Conservation (phyloP, 768 basidiomycete genomes). For the Lactarius psammicola region DNA sequence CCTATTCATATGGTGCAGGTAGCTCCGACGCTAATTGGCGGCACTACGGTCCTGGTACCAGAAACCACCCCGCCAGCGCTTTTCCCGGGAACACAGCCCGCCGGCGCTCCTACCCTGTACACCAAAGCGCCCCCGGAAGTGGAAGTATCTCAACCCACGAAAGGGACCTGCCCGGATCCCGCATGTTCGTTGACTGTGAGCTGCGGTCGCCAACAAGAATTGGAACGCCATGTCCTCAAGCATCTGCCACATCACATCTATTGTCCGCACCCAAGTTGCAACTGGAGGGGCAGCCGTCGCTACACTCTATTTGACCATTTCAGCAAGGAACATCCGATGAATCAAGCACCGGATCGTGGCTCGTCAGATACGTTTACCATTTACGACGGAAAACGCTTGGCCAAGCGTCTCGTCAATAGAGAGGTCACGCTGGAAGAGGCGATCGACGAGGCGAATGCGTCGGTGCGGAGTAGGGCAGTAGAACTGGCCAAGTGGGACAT, state of each 20-base stretch:
- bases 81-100: neutral
- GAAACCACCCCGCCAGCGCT: neutral
- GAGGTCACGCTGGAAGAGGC: neutral
- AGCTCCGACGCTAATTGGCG: neutral
- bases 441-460: neutral
- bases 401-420: conserved; percentile 3
- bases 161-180: neutral
- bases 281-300: neutral
- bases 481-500: neutral
- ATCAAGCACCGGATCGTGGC: neutral
- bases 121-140: neutral
- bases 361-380: neutral
- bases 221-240: conserved; percentile 1
- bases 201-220: neutral
- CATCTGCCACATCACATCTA: neutral
- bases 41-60: neutral
- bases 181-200: neutral
- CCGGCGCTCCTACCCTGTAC: neutral
- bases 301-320: neutral
- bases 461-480: neutral
- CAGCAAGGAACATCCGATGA: neutral
- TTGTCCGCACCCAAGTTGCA: neutral
- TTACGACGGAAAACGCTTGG: conserved; percentile 1
- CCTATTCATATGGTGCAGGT: neutral
- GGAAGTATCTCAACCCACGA: neutral